Evolutionary conservation across 179 eudicot genomes (phyloP).

Genomic region (Dionaea muscipula): DNA sequence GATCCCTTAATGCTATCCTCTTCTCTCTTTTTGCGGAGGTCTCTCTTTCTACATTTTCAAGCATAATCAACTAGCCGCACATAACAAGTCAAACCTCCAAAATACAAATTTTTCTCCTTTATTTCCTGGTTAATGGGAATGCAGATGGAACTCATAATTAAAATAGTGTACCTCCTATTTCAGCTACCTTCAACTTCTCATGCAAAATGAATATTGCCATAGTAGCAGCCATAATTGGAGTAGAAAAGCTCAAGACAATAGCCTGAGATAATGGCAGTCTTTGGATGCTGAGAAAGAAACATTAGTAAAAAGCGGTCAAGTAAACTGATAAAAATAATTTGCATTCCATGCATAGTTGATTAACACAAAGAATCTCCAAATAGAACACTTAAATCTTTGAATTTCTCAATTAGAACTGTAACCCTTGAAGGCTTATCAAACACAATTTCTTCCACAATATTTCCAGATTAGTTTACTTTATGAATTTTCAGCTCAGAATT

Average conservation of each 20-base stretch:
- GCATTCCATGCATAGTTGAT: neutral
- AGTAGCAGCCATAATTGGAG: conserved; percentile 46
- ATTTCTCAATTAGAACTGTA: no score
- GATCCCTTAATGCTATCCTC: neutral
- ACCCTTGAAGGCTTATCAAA: no score
- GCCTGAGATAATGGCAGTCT: conserved; percentile 33
- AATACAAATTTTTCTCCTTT: neutral
- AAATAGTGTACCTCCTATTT: conserved; percentile 35
- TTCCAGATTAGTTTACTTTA: no score
- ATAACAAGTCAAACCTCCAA: neutral
- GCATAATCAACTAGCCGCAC: no score
- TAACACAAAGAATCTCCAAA: neutral
- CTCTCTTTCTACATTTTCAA: neutral
- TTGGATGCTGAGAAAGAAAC: conserved; percentile 30
- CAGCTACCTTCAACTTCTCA: conserved; percentile 36
- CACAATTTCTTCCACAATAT: no score
- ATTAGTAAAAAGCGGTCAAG: neutral
- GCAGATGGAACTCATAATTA: no score
- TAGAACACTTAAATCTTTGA: no score
- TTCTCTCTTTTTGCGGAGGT: neutral
- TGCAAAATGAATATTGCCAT: conserved; percentile 35
- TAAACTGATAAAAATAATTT: neutral
- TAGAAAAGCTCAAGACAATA: conserved; percentile 37
- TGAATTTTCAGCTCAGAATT: no score
- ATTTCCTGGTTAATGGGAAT: no score